These are phyloP conservation scores for Solanum megistacrolobum DNA, from an alignment of 257 asterid genomes.

Conservation along the genomic window DNA sequence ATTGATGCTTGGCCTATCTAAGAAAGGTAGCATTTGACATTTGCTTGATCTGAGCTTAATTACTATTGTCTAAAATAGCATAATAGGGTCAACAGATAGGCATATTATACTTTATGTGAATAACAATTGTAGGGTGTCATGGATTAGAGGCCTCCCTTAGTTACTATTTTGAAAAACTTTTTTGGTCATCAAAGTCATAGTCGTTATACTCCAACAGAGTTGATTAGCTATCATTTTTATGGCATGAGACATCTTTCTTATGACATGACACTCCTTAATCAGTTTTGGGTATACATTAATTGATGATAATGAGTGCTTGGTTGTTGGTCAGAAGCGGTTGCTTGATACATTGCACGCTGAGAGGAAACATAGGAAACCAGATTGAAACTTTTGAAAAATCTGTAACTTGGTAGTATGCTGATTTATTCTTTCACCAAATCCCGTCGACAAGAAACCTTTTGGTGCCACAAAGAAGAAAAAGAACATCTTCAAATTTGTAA, in stretches of 20 bases:
- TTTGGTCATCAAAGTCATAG: neutral
- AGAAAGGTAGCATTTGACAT: neutral
- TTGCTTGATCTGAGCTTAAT: neutral
- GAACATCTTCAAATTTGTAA: neutral
- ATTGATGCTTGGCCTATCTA: neutral
- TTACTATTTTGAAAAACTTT: neutral
- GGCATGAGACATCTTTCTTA: neutral
- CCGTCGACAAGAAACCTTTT: neutral
- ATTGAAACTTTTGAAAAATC: neutral
- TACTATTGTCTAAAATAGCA: neutral
- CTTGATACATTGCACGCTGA: neutral
- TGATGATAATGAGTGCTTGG: neutral
- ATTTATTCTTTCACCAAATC: neutral
- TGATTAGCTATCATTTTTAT: neutral
- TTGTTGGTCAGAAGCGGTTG: neutral
- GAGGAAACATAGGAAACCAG: neutral
- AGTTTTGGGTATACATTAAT: neutral
- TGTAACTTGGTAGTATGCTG: neutral
- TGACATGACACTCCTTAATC: neutral
- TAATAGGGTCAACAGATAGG: neutral
- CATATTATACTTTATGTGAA: neutral
- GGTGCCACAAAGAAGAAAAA: neutral
- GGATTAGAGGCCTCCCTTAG: neutral
- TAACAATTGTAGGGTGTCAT: neutral
- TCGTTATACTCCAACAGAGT: neutral